Percentiles rank a stretch among this genome's conserved stretches.
Evolutionary conservation across 2,329 filamentous ascomycete species (phyloP).

Genomic region (Clarireedia paspali): DNA sequence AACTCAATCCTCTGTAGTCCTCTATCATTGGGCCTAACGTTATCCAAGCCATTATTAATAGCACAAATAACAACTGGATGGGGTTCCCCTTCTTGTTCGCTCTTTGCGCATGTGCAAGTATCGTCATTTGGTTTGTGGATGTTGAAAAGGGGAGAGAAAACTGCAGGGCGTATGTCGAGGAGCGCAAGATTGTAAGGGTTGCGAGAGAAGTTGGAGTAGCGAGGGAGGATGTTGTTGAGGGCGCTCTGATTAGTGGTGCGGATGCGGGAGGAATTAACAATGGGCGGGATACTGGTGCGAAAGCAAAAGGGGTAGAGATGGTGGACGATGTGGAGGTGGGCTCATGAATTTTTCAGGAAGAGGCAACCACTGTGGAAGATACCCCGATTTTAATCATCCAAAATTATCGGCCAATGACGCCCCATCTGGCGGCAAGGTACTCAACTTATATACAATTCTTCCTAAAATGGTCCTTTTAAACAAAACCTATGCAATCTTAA

Average conservation of each 20-base stretch:
- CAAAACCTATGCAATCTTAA: constrained; percentile 5
- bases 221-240: constrained; percentile 17
- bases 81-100: constrained; percentile 36
- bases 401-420: too few species aligned
- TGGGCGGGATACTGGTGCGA: not conserved
- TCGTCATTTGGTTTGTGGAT: constrained; percentile 34
- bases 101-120: constrained; percentile 31
- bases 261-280: not conserved
- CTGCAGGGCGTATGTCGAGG: constrained; percentile 31
- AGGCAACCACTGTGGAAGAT: not conserved
- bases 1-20: constrained; percentile 23
- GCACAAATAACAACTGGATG: constrained; percentile 36
- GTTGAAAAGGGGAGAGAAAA: constrained; percentile 35
- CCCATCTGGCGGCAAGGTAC: too few species aligned
- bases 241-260: not conserved
- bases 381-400: too few species aligned
- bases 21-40: constrained; percentile 37
- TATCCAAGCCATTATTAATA: constrained; percentile 36
- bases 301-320: not conserved
- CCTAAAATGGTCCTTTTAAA: not conserved
- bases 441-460: too few species aligned
- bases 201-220: constrained; percentile 24
- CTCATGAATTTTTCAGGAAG: too few species aligned
- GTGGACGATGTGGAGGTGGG: not conserved
- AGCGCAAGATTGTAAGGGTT: constrained; percentile 27